phyloP scores from a whole-genome alignment of 2,329 filamentous ascomycete species.

The Intubia oerlemansii region DNA sequence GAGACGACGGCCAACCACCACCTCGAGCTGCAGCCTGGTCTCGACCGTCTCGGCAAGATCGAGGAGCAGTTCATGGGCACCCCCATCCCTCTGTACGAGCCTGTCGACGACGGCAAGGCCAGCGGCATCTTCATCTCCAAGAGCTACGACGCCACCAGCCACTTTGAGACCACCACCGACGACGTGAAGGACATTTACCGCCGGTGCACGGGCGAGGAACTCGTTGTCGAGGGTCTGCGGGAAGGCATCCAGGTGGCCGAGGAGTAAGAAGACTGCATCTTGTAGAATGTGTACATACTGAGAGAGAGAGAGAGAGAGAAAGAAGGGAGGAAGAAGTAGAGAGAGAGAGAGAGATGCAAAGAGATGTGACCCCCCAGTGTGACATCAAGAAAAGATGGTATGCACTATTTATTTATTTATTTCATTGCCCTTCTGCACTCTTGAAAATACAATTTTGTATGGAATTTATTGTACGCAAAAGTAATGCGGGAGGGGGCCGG shows the following conservation, averaged over 20 bases:
- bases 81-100: slow-evolving; percentile 49
- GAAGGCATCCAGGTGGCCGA: slow-evolving; percentile 58
- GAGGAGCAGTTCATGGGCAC: slow-evolving; percentile 85
- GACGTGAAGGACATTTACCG: slow-evolving; percentile 89
- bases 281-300: no score
- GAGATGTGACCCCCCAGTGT: no score
- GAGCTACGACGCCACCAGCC: slow-evolving; percentile 93
- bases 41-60: slow-evolving; percentile 78
- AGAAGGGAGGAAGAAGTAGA: no score
- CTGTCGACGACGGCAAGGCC: slow-evolving; percentile 55
- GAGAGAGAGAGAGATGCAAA: no score
- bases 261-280: no score
- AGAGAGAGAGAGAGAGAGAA: no score
- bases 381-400: no score
- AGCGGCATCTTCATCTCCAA: slow-evolving; percentile 96
- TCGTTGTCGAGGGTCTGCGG: slow-evolving; percentile 71
- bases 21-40: slow-evolving; percentile 76
- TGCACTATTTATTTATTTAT: no score
- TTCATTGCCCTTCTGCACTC: no score
- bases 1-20: slow-evolving; percentile 87
- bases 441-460: no score
- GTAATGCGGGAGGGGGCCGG: no score
- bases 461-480: no score
- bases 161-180: slow-evolving; percentile 84
- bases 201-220: slow-evolving; percentile 61